Evolutionary conservation across 257 asterid species (phyloP).

Genomic region (Solanum paucissectum): DNA sequence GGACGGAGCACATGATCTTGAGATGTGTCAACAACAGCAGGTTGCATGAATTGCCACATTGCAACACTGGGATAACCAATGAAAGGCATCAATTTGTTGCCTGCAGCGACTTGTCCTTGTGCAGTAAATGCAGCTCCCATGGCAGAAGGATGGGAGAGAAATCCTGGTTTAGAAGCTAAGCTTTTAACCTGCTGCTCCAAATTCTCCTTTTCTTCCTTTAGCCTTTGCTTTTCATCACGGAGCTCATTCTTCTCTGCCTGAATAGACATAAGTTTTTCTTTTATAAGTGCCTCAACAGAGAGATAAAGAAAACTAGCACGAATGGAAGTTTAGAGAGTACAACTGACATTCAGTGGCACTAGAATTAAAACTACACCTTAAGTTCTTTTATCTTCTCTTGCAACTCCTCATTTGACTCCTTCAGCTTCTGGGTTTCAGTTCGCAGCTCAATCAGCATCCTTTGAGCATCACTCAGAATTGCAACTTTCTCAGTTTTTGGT

Average conservation of each 20-base stretch:
- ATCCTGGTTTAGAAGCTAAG: constrained; percentile 3
- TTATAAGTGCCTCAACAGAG: background rate
- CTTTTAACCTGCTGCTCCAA: constrained; percentile 20
- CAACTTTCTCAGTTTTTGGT: constrained; percentile 18
- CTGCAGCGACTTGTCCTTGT: constrained; percentile 2
- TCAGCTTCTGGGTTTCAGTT: constrained; percentile 12
- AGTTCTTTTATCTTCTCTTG: constrained; percentile 14
- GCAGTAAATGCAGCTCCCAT: constrained; percentile 6
- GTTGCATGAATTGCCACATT: constrained; percentile 31
- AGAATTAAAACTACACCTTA: constrained; percentile 2
- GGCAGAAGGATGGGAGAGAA: constrained; percentile 8
- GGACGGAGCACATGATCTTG: constrained; percentile 24
- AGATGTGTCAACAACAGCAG: constrained; percentile 20
- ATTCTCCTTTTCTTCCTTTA: constrained; percentile 16
- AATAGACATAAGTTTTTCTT: background rate
- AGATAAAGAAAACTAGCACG: background rate
- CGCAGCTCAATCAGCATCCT: constrained; percentile 12
- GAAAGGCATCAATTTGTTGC: constrained; percentile 20
- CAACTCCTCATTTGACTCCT: constrained; percentile 16
- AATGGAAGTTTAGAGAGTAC: background rate
- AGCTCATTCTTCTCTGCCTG: constrained; percentile 26
- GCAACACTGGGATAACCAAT: constrained; percentile 22
- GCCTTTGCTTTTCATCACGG: constrained; percentile 20
- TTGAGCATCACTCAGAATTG: constrained; percentile 12
- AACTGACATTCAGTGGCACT: background rate